Conservation (phyloP, 306 rosid genomes). For the Citrullus colocynthis region DNA sequence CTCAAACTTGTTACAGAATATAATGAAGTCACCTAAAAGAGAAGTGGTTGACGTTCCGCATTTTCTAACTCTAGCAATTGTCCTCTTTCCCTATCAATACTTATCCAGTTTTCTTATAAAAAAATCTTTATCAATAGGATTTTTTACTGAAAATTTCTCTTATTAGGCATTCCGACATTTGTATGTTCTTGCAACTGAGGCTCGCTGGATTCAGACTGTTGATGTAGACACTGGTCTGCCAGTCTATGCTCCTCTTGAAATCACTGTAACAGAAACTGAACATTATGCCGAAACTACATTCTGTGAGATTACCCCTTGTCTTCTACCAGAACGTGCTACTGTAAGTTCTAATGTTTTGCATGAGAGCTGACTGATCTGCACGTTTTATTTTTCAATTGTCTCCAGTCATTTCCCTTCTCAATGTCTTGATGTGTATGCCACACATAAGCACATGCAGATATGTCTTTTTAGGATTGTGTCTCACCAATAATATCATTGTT, state of each 20-base stretch:
- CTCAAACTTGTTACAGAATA: not conserved
- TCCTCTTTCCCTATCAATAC: not conserved
- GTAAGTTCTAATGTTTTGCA: conserved; percentile 39
- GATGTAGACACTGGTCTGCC: conserved; percentile 96
- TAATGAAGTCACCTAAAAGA: not conserved
- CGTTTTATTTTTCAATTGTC: not conserved
- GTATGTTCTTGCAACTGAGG: conserved; percentile 89
- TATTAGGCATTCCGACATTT: conserved; percentile 93
- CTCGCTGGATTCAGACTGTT: conserved; percentile 95
- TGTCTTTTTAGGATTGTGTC: not conserved
- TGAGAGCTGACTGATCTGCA: not conserved
- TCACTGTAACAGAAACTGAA: conserved; percentile 73
- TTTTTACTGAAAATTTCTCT: conserved; percentile 18
- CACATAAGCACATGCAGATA: not conserved
- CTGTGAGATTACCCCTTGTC: conserved; percentile 93
- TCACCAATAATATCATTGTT: not conserved
- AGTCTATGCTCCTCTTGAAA: conserved; percentile 85
- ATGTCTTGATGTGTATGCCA: not conserved
- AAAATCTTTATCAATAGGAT: not conserved
- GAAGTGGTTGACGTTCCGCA: not conserved
- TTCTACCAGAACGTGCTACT: conserved; percentile 79
- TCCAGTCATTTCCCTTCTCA: not conserved
- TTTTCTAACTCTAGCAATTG: conserved; percentile 1
- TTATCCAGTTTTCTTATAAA: not conserved
- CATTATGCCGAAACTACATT: conserved; percentile 89